Percentiles rank a stretch among this genome's conserved stretches.
phyloP scores from a whole-genome alignment of 371 early-diverging fungal genomes.

The Batkoa obscura region DNA sequence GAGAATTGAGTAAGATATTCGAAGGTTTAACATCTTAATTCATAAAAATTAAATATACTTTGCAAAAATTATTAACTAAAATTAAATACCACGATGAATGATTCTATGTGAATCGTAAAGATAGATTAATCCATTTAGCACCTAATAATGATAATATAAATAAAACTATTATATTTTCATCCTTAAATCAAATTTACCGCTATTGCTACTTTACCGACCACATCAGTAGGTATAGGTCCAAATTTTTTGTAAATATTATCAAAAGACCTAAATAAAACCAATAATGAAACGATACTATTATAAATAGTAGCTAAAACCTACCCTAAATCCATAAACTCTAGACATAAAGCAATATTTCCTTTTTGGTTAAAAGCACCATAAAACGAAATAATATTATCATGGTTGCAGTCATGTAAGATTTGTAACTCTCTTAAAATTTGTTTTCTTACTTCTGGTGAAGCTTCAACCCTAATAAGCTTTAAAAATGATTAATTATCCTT shows the following conservation, averaged over 20 bases:
- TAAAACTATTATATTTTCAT: not conserved
- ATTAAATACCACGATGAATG: constrained; percentile 51
- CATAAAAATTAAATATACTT: constrained; percentile 10
- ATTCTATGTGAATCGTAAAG: constrained; percentile 67
- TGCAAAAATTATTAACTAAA: not conserved
- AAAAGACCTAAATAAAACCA: constrained; percentile 30
- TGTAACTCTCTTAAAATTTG: constrained; percentile 74
- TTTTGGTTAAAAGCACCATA: constrained; percentile 68
- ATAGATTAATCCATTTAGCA: constrained; percentile 59
- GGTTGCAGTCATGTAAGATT: constrained; percentile 70
- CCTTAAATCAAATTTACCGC: constrained; percentile 23
- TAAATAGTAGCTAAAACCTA: constrained; percentile 11
- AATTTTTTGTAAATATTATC: constrained; percentile 56
- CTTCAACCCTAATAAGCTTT: constrained; percentile 64
- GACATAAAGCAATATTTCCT: constrained; percentile 69
- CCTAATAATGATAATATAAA: constrained; percentile 14
- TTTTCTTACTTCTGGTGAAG: constrained; percentile 43
- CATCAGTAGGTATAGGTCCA: constrained; percentile 53
- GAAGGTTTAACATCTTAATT: constrained; percentile 53
- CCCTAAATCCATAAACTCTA: constrained; percentile 82
- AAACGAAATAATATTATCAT: constrained; percentile 68
- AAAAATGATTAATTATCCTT: no score
- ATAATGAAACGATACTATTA: not conserved
- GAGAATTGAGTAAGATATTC: constrained; percentile 57
- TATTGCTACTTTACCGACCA: constrained; percentile 51